Percentiles rank a stretch among this genome's conserved stretches.
phyloP scores from a whole-genome alignment of 73 alveolate genomes.

The Tetrahymena malaccensis region DNA sequence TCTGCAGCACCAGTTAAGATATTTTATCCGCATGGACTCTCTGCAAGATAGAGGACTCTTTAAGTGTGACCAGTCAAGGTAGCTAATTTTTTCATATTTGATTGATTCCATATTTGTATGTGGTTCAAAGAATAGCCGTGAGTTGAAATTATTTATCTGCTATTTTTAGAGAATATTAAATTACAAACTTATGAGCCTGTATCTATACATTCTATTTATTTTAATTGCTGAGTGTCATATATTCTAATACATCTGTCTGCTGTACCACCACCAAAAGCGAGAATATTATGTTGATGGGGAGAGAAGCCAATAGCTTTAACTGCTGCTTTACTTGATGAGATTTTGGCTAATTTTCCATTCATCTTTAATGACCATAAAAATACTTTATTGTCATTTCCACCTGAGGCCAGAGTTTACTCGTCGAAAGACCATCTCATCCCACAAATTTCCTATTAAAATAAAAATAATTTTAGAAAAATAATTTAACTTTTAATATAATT shows the following conservation, averaged over 20 bases:
- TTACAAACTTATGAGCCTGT: conserved; percentile 66
- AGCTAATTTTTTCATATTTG: conserved; percentile 80
- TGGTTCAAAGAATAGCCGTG: conserved; percentile 39
- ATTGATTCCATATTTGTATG: conserved; percentile 86
- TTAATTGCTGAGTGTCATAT: conserved; percentile 82
- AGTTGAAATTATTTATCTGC: conserved; percentile 24
- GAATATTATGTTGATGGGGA: conserved; percentile 82
- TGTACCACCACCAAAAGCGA: conserved; percentile 96
- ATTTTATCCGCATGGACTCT: conserved; percentile 89
- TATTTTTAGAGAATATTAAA: conserved; percentile 33
- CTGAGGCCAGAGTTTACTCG: conserved; percentile 37
- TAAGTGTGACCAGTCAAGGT: conserved; percentile 91
- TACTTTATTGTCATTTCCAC: conserved; percentile 39
- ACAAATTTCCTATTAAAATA: conserved; percentile 8
- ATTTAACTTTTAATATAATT: not conserved
- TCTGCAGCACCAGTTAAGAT: conserved; percentile 97
- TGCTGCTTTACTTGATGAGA: conserved; percentile 82
- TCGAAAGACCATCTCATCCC: conserved; percentile 45
- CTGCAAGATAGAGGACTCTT: conserved; percentile 87
- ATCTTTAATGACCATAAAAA: conserved; percentile 33
- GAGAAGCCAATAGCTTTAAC: conserved; percentile 96
- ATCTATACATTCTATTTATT: conserved; percentile 64
- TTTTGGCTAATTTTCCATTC: conserved; percentile 29
- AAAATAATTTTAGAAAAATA: not conserved
- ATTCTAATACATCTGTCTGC: conserved; percentile 90